phyloP scores from a whole-genome alignment of 2,329 filamentous ascomycete species.

The Colletotrichum orchidophilum region DNA sequence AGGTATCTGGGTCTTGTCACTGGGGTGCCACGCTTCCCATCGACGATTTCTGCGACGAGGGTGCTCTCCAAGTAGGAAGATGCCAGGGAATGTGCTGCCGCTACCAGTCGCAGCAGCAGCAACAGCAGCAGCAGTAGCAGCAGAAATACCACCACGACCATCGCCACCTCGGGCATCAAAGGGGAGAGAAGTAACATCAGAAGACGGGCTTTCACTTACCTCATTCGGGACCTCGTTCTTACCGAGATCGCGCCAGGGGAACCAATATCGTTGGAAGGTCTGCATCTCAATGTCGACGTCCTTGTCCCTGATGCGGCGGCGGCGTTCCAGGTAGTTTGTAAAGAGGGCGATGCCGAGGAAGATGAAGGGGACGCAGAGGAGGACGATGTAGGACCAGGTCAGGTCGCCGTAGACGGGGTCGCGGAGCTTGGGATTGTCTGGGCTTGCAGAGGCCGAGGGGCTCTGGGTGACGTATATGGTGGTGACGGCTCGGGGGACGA shows the following conservation, averaged over 20 bases:
- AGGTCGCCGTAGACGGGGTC: slow-evolving; percentile 20
- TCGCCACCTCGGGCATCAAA: background rate
- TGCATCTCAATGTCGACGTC: slow-evolving; percentile 31
- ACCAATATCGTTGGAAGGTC: slow-evolving; percentile 17
- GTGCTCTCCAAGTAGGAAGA: background rate
- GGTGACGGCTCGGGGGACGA: background rate
- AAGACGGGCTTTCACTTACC: slow-evolving; percentile 8
- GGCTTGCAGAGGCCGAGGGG: background rate
- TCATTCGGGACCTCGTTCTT: slow-evolving; percentile 20
- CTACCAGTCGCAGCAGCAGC: background rate
- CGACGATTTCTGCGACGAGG: background rate
- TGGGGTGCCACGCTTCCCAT: background rate
- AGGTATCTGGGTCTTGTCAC: background rate
- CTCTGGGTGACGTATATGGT: background rate
- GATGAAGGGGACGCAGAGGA: slow-evolving; percentile 27
- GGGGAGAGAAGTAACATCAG: background rate
- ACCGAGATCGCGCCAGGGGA: slow-evolving; percentile 31
- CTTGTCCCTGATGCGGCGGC: background rate
- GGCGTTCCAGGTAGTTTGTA: slow-evolving; percentile 4
- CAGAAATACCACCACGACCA: background rate
- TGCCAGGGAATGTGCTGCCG: background rate
- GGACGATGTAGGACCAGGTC: slow-evolving; percentile 18
- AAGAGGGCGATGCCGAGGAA: slow-evolving; percentile 9
- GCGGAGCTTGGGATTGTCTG: background rate
- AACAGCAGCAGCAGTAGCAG: background rate